phyloP scores from a whole-genome alignment of 352 stramenopile genomes.

The Phytophthora pisi region DNA sequence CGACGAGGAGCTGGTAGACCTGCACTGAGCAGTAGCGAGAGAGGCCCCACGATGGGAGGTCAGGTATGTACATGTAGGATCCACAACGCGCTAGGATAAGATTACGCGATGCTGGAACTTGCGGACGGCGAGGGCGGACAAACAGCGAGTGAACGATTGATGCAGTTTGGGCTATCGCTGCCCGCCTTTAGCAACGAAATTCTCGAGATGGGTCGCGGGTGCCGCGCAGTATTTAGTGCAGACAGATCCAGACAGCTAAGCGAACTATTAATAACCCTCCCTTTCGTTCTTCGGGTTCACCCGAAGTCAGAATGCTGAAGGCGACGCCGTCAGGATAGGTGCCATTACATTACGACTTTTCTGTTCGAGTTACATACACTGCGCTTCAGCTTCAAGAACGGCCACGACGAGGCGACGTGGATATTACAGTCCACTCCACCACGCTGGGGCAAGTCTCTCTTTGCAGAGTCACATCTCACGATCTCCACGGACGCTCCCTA shows the following conservation, averaged over 20 bases:
- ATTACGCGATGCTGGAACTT: constrained; percentile 14
- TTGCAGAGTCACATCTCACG: constrained; percentile 15
- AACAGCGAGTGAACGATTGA: neutral
- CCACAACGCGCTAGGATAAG: too few species aligned
- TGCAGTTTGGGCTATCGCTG: constrained; percentile 4
- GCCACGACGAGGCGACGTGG: constrained; percentile 11
- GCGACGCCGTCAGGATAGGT: too few species aligned
- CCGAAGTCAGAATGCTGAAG: too few species aligned
- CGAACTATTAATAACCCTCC: neutral
- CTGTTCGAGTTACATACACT: too few species aligned
- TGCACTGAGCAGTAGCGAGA: constrained; percentile 15
- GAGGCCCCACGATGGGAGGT: constrained; percentile 6
- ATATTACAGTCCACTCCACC: constrained; percentile 15
- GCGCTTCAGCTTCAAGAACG: constrained; percentile 12
- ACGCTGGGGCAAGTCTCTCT: constrained; percentile 16
- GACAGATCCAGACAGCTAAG: constrained; percentile 1
- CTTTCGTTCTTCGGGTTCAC: too few species aligned
- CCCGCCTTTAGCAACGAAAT: constrained; percentile 25
- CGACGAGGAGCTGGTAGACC: constrained; percentile 19
- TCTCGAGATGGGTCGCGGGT: constrained; percentile 15
- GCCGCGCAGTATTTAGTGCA: constrained; percentile 25
- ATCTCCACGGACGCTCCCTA: constrained; percentile 19
- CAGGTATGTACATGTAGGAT: neutral
- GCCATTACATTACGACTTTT: too few species aligned
- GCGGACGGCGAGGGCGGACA: too few species aligned